Conservation (phyloP, 2,329 filamentous ascomycete genomes). For the Cladosporium sp. region DNA sequence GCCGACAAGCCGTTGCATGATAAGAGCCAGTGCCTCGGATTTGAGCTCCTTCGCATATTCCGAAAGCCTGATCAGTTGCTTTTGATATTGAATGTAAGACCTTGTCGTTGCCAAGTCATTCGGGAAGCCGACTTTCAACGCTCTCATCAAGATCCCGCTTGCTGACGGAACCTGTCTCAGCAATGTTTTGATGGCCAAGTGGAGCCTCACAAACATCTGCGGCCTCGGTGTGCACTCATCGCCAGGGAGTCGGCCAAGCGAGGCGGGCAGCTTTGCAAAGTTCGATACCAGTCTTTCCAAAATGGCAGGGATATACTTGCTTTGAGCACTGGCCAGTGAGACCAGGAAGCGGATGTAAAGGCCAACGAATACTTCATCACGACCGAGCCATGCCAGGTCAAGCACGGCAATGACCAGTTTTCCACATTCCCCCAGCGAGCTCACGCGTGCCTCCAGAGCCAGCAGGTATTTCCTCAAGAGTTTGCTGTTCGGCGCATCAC, state of each 20-base stretch:
- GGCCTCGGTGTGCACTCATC: constrained; percentile 56
- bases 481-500: constrained; percentile 47
- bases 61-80: constrained; percentile 73
- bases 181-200: constrained; percentile 70
- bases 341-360: constrained; percentile 54
- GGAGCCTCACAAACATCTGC: constrained; percentile 67
- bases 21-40: constrained; percentile 73
- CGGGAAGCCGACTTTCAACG: constrained; percentile 30
- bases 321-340: constrained; percentile 73
- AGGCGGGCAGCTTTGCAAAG: constrained; percentile 59
- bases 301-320: constrained; percentile 68
- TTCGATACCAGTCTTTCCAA: constrained; percentile 76
- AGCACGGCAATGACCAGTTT: constrained; percentile 55
- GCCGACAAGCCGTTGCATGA: constrained; percentile 83
- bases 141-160: constrained; percentile 60
- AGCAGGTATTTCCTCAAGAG: constrained; percentile 55
- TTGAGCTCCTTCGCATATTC: constrained; percentile 73
- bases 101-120: constrained; percentile 61
- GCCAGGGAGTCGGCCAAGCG: constrained; percentile 49
- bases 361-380: constrained; percentile 55
- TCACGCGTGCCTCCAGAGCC: constrained; percentile 54
- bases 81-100: constrained; percentile 80
- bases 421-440: constrained; percentile 51
- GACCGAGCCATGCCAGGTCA: constrained; percentile 56
- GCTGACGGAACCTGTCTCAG: constrained; percentile 77